Evolutionary conservation across 2,329 filamentous ascomycete genomes (phyloP).

Genomic region (Coniochaeta ligniaria): DNA sequence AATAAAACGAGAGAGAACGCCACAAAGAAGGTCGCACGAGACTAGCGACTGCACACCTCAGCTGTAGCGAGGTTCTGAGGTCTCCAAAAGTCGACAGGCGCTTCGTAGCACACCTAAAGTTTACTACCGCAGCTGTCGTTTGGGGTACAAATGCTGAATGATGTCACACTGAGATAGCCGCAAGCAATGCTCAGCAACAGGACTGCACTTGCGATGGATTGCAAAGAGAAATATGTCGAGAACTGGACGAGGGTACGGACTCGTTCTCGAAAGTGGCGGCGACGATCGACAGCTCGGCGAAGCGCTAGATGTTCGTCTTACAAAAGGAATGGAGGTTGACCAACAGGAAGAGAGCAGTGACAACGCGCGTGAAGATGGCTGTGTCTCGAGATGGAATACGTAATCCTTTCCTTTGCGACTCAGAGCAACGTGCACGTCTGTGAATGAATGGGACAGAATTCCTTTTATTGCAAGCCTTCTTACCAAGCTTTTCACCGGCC

Average conservation of each 20-base stretch:
- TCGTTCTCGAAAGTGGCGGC: neutral
- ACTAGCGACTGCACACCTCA: neutral
- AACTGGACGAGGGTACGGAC: neutral
- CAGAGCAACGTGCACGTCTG: too few species aligned
- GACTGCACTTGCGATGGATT: neutral
- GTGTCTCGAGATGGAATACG: neutral
- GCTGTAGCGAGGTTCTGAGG: neutral
- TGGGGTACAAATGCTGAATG: too few species aligned
- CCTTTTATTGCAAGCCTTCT: neutral
- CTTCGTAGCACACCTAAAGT: neutral
- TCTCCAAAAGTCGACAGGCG: neutral
- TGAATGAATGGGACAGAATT: neutral
- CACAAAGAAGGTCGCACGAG: neutral
- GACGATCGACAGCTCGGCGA: neutral
- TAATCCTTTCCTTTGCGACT: neutral
- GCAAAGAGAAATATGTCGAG: neutral
- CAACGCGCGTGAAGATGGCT: neutral
- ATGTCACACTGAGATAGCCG: neutral
- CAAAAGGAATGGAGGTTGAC: neutral
- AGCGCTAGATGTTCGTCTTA: neutral
- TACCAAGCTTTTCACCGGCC: neutral
- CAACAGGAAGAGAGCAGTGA: neutral
- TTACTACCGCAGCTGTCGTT: too few species aligned
- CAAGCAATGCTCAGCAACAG: neutral
- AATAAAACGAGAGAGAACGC: neutral